A percentile compares a stretch with the other conserved stretches of the same genome.
phyloP scores from a whole-genome alignment of 2,329 filamentous ascomycete genomes.

The Dactylonectria estremocensis region DNA sequence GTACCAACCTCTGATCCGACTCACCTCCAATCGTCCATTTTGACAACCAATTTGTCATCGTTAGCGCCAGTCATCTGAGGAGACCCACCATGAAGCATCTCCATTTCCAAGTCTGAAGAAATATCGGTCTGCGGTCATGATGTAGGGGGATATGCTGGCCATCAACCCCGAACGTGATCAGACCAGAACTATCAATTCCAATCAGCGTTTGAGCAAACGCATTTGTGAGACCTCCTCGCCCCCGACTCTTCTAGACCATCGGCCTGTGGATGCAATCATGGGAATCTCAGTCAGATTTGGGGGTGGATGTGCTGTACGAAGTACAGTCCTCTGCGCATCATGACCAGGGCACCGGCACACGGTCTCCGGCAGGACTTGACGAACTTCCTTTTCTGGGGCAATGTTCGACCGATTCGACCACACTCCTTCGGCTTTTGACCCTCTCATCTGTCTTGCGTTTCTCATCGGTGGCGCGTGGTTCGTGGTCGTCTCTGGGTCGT shows the following conservation, averaged over 20 bases:
- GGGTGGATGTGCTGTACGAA: conserved; percentile 13
- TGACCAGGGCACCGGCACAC: conserved; percentile 19
- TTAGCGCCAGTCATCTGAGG: conserved; percentile 1
- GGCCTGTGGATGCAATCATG: conserved; percentile 12
- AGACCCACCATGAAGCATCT: conserved; percentile 6
- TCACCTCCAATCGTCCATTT: conserved; percentile 1
- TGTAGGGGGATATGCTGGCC: conserved; percentile 1
- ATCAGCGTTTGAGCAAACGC: not conserved
- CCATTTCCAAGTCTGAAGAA: not conserved
- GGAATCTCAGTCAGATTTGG: conserved; percentile 21
- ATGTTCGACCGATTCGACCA: conserved; percentile 15
- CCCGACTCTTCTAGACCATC: conserved; percentile 27
- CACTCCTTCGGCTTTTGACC: conserved; percentile 9
- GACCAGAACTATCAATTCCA: conserved; percentile 11
- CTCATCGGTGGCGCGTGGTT: conserved; percentile 32
- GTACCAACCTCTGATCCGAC: not conserved
- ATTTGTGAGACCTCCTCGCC: conserved; percentile 16
- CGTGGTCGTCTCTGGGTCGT: conserved; percentile 23
- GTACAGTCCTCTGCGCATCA: conserved; percentile 3
- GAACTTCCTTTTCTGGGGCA: conserved; percentile 27
- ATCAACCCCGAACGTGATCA: conserved; percentile 9
- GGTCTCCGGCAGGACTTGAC: conserved; percentile 19
- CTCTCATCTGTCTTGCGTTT: conserved; percentile 30
- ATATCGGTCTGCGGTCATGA: not conserved
- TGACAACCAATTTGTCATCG: conserved; percentile 12